These are phyloP conservation scores for Pichia ethanolica DNA, from an alignment of 805 yeast species.

Conservation along the genomic window DNA sequence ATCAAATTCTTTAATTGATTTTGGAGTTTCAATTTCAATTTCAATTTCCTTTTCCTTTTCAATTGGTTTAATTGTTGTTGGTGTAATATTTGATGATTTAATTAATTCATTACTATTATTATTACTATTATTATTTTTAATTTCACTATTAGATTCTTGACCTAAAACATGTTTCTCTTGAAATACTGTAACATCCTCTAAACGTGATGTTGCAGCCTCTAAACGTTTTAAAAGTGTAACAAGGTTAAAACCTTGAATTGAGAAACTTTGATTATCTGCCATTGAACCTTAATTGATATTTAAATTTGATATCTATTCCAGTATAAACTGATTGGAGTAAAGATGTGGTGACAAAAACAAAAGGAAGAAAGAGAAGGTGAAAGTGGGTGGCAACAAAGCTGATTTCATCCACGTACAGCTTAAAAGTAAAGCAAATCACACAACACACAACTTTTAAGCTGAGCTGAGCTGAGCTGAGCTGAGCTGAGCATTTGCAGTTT, in stretches of 20 bases:
- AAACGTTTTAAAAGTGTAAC: slow-evolving; percentile 73
- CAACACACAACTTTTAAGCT: no score
- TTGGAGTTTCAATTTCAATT: slow-evolving; percentile 24
- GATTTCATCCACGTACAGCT: no score
- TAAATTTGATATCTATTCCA: no score
- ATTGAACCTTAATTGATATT: background rate
- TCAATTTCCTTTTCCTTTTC: no score
- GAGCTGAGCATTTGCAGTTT: no score
- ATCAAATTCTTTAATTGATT: slow-evolving; percentile 47
- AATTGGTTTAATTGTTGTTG: background rate
- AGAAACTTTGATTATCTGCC: slow-evolving; percentile 27
- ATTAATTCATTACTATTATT: slow-evolving; percentile 7
- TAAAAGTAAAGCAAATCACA: no score
- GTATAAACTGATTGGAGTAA: no score
- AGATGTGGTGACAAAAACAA: no score
- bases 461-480: no score
- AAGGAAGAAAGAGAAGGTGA: no score
- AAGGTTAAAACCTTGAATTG: slow-evolving; percentile 78
- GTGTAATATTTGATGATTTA: no score
- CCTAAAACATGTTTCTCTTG: slow-evolving; percentile 49
- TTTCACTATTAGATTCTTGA: background rate
- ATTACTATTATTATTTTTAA: slow-evolving; percentile 13
- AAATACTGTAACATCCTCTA: slow-evolving; percentile 79
- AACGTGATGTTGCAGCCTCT: slow-evolving; percentile 89
- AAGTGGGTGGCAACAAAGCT: no score